A percentile compares a stretch with the other conserved stretches of the same genome.
These are phyloP conservation scores for Fusarium albidum DNA, from an alignment of 2,329 filamentous ascomycete species.

Conservation along the genomic window DNA sequence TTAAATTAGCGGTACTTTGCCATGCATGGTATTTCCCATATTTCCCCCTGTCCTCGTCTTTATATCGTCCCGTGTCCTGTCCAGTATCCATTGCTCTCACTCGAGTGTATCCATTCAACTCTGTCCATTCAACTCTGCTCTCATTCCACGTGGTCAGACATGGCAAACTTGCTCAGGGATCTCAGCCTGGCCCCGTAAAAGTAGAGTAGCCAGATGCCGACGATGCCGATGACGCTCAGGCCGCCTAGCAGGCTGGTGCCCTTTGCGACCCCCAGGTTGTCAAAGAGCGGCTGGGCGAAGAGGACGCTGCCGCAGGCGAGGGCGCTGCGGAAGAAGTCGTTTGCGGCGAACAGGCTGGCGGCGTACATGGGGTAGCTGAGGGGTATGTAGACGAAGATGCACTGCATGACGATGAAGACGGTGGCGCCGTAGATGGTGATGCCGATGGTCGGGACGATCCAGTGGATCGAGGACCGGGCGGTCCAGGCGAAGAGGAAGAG, in stretches of 20 bases:
- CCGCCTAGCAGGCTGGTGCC: conserved; percentile 67
- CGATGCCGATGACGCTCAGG: conserved; percentile 59
- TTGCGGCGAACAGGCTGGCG: conserved; percentile 67
- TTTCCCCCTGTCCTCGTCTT: background rate
- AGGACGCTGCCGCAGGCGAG: conserved; percentile 68
- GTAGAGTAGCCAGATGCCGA: conserved; percentile 69
- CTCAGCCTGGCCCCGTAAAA: conserved; percentile 63
- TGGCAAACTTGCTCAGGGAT: conserved; percentile 65
- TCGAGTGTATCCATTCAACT: too few species aligned
- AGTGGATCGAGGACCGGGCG: conserved; percentile 57
- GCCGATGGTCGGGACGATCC: conserved; percentile 65
- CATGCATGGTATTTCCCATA: conserved; percentile 20
- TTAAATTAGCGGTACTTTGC: conserved; percentile 1
- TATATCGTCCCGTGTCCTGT: too few species aligned
- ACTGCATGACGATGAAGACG: conserved; percentile 65
- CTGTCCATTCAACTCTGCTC: too few species aligned
- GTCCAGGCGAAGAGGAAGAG: conserved; percentile 70
- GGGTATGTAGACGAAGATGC: conserved; percentile 67
- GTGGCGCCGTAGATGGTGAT: conserved; percentile 62
- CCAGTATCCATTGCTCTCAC: background rate
- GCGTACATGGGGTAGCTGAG: conserved; percentile 65
- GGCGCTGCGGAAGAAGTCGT: conserved; percentile 66
- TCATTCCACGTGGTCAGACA: conserved; percentile 40
- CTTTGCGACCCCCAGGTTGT: conserved; percentile 64
- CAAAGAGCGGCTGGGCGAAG: conserved; percentile 67